Evolutionary conservation across 768 basidiomycete species (phyloP).

Genomic region (Kwoniella sp.): DNA sequence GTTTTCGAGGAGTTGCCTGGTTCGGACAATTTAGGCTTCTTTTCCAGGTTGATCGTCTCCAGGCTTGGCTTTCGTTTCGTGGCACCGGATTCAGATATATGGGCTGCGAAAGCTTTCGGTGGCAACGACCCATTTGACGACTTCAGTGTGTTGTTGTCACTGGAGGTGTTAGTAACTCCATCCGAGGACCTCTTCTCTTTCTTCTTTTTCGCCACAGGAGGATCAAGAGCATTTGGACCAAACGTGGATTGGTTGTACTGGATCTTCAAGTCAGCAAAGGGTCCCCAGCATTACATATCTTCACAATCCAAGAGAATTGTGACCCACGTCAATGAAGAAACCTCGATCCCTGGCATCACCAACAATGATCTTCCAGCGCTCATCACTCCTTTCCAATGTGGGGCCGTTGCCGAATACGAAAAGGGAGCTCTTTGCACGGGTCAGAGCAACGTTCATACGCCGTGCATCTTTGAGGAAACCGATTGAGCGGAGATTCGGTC

Average conservation of each 20-base stretch:
- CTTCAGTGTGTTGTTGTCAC: background rate
- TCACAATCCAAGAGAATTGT: background rate
- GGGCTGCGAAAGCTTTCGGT: constrained; percentile 14
- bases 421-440: constrained; percentile 90
- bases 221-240: constrained; percentile 15
- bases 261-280: constrained; percentile 4
- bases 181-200: constrained; percentile 18
- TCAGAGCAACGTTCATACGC: constrained; percentile 98
- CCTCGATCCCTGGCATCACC: constrained; percentile 71
- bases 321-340: constrained; percentile 67
- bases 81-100: constrained; percentile 8
- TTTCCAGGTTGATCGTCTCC: constrained; percentile 4
- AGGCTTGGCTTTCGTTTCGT: constrained; percentile 18
- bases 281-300: background rate
- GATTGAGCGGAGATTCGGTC: constrained; percentile 75
- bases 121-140: constrained; percentile 13
- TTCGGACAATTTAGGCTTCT: constrained; percentile 17
- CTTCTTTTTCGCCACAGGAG: constrained; percentile 25
- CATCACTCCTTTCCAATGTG: constrained; percentile 83
- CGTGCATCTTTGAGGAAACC: constrained; percentile 87
- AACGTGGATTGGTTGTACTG: constrained; percentile 38
- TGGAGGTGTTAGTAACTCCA: background rate
- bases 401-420: constrained; percentile 90
- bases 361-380: constrained; percentile 76
- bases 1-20: background rate